Evolutionary conservation across 2,329 filamentous ascomycete genomes (phyloP).

Genomic region (Phyllosticta citriasiana): DNA sequence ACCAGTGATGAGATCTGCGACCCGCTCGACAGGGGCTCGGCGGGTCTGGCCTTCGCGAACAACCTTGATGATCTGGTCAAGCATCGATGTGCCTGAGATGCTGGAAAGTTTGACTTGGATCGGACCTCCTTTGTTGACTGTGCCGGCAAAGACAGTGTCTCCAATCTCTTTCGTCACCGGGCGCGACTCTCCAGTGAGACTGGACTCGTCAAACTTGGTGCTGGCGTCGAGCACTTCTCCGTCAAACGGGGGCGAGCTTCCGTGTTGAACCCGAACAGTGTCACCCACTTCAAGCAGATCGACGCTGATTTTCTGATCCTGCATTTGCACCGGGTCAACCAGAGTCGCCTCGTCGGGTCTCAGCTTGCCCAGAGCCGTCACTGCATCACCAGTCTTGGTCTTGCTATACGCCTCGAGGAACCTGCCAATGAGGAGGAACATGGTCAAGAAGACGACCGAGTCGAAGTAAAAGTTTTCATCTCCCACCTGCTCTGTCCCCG

Average conservation of each 20-base stretch:
- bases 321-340: constrained; percentile 36
- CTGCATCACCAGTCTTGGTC: constrained; percentile 77
- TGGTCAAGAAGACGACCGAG: constrained; percentile 80
- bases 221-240: constrained; percentile 50
- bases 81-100: constrained; percentile 59
- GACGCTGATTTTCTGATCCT: constrained; percentile 41
- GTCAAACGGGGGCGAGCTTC: constrained; percentile 76
- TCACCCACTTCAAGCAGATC: constrained; percentile 53
- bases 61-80: constrained; percentile 68
- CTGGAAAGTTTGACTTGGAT: constrained; percentile 55
- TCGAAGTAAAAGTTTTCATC: constrained; percentile 62
- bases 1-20: constrained; percentile 61
- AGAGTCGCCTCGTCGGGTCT: constrained; percentile 68
- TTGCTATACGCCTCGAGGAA: constrained; percentile 85
- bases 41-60: constrained; percentile 70
- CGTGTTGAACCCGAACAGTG: constrained; percentile 62
- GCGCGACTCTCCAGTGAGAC: constrained; percentile 70
- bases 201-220: constrained; percentile 76
- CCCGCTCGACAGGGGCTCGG: constrained; percentile 63
- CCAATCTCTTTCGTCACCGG: constrained; percentile 53
- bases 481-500: constrained; percentile 24
- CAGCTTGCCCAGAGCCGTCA: constrained; percentile 67
- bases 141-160: constrained; percentile 61
- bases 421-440: constrained; percentile 70
- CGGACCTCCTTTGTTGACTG: constrained; percentile 59